phyloP scores from a whole-genome alignment of 139 green algal genomes.

The Micractinium conductrix region DNA sequence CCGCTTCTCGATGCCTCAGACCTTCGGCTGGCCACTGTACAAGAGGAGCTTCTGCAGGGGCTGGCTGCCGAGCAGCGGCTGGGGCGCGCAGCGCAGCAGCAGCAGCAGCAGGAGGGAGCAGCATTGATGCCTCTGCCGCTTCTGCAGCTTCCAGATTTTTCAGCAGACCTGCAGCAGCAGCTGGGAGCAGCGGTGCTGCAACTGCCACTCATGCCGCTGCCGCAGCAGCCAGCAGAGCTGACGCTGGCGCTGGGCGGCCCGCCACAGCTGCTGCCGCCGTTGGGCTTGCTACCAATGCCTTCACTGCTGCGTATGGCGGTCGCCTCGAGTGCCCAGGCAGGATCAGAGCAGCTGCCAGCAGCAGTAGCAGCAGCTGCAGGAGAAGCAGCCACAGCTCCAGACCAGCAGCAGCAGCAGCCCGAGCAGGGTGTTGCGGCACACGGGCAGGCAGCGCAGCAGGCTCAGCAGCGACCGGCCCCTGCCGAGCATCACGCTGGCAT shows the following conservation, averaged over 20 bases:
- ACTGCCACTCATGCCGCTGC: neutral
- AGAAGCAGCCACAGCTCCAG: neutral
- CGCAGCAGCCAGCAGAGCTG: neutral
- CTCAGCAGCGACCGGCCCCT: neutral
- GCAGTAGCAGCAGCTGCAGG: neutral
- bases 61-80: neutral
- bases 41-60: neutral
- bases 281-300: neutral
- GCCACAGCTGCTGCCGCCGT: neutral
- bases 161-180: neutral
- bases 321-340: neutral
- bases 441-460: neutral
- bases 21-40: constrained; percentile 10
- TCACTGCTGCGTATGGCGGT: neutral
- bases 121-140: neutral
- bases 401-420: neutral
- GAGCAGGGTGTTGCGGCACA: neutral
- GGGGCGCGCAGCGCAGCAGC: neutral
- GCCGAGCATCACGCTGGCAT: neutral
- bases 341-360: neutral
- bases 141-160: neutral
- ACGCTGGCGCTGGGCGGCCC: too few relatives aligned
- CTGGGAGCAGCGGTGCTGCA: neutral
- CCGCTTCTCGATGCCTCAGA: constrained; percentile 8
- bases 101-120: neutral